A percentile compares a stretch with the other conserved stretches of the same genome.
These are phyloP conservation scores for Ustilago bromivora DNA, from an alignment of 1,284 basidiomycete species.

Conservation along the genomic window DNA sequence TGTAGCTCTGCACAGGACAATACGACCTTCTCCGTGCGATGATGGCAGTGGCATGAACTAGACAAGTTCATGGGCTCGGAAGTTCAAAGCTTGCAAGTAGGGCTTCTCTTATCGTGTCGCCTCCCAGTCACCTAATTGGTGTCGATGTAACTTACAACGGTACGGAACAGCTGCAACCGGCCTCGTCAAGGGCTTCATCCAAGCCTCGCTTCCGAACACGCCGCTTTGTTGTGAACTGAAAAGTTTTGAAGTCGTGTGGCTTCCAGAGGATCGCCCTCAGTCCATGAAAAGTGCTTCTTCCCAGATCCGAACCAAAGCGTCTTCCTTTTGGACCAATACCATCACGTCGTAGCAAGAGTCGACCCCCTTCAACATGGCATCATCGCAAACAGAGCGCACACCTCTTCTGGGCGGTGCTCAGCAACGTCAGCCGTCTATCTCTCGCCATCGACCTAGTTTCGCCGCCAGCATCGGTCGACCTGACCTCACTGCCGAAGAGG, in stretches of 20 bases:
- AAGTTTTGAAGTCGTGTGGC: not conserved
- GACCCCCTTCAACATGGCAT: constrained; percentile 23
- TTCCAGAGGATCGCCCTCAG: no score
- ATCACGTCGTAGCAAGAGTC: not conserved
- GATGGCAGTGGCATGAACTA: constrained; percentile 5
- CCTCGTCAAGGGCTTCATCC: not conserved
- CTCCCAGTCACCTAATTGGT: not conserved
- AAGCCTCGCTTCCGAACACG: not conserved
- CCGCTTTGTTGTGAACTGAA: not conserved
- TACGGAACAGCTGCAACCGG: not conserved
- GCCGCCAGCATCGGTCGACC: constrained; percentile 51
- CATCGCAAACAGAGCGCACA: constrained; percentile 49
- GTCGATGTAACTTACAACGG: not conserved
- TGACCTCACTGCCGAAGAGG: constrained; percentile 52
- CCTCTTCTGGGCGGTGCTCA: constrained; percentile 46
- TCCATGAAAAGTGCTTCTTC: not conserved
- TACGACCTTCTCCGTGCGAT: not conserved
- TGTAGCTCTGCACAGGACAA: not conserved
- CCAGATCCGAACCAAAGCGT: not conserved
- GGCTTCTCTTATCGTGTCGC: constrained; percentile 2
- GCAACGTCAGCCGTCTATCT: constrained; percentile 28
- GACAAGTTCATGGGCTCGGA: not conserved
- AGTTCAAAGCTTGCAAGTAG: not conserved
- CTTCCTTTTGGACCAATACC: constrained; percentile 16
- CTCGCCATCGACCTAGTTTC: constrained; percentile 48